Evolutionary conservation across 2,329 filamentous ascomycete genomes (phyloP).

Genomic region (Neonectria ditissima): DNA sequence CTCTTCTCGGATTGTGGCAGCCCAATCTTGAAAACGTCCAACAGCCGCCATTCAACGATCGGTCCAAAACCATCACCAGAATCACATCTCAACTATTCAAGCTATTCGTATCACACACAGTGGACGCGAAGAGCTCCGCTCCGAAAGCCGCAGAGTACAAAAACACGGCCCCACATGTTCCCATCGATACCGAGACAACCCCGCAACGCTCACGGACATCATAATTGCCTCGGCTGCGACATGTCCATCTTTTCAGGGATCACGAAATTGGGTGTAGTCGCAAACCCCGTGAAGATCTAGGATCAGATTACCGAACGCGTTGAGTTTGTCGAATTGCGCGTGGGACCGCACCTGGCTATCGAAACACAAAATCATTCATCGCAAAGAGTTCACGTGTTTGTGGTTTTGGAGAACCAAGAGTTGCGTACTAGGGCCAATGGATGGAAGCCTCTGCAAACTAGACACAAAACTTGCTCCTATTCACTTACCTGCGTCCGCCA

Average conservation of each 20-base stretch:
- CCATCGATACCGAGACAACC: conserved; percentile 22
- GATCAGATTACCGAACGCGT: neutral
- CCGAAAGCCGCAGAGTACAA: neutral
- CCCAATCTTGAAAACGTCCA: neutral
- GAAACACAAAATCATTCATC: neutral
- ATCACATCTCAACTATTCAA: neutral
- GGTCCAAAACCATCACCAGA: neutral
- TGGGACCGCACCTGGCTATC: neutral
- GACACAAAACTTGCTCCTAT: neutral
- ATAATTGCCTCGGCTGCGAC: conserved; percentile 4
- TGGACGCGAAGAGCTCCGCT: neutral
- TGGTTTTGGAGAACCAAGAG: neutral
- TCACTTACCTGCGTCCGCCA: too few relatives aligned
- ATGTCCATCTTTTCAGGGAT: neutral
- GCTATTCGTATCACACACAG: neutral
- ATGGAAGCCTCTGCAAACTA: neutral
- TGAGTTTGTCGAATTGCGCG: neutral
- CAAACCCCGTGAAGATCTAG: neutral
- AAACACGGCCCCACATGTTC: conserved; percentile 3
- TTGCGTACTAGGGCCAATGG: neutral
- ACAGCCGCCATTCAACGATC: neutral
- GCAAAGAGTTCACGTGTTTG: neutral
- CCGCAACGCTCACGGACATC: neutral
- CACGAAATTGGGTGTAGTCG: neutral
- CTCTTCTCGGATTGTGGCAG: neutral